Evolutionary conservation across 306 rosid genomes (phyloP), one percentile per base, ranked within the genome.

Genomic region (Dryas octopetala): DNA sequence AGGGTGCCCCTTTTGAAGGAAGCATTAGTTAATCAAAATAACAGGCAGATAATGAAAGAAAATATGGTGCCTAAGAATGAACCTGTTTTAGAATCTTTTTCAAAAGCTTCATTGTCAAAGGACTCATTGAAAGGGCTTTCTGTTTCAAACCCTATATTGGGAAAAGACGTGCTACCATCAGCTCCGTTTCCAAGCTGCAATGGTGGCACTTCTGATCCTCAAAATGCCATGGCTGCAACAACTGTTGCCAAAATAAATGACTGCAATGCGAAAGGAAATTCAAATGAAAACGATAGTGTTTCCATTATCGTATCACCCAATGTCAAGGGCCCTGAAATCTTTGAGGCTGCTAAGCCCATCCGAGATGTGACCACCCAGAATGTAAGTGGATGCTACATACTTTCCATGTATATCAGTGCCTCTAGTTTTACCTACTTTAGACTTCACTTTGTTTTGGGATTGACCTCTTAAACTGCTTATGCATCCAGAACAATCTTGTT

Each of bases 361-460:
- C 69, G 15, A 6, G 81, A 78, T 69, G 80, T 55, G 72, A 77
- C 79, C 68, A 74, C 77, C 65, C 73, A 16, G 62, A 76, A 88
- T 88, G 97, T 90, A 80, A 74, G 67, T n/a, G 23, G 46, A 66
- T 82, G 40, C 64, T 83, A 66, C 11, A 28, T 9, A 48, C 44
- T 59, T 26, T 63, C 40, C 23, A 8, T 43, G 62, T 46, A 7
- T 19, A 4, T 51, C 60, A 46, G 8, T 57, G 43, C 58, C 71
- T 67, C 48, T 62, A n/a, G 46, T 40, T 77, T 65, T 32, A 17
- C 66, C 32, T 46, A 16, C 57, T 74, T 54, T 43, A 68, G 48
- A 78, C 63, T 75, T 66, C 50, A 49, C 75, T 79, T 59, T 47
- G 16, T 70, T 68, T 66, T 64, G 45, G 66, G 45, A 70, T 76